phyloP scores from a whole-genome alignment of 768 basidiomycete species.

The Hygrophoropsis aurantiaca region DNA sequence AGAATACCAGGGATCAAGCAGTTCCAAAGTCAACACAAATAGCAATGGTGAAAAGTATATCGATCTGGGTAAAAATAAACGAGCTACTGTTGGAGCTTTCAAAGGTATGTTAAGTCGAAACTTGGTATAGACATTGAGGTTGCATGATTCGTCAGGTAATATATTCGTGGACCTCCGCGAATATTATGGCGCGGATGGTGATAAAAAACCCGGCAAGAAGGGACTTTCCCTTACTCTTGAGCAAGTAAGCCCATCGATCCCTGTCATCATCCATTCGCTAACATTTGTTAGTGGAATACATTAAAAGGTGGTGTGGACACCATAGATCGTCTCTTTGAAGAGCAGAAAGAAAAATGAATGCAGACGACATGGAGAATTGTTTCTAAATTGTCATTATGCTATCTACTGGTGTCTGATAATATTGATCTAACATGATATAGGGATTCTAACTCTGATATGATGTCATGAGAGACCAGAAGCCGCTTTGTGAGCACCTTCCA shows the following conservation, averaged over 20 bases:
- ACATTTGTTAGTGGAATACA: constrained; percentile 49
- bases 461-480: constrained; percentile 60
- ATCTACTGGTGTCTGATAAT: constrained; percentile 13
- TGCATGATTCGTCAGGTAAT: constrained; percentile 43
- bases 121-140: constrained; percentile 4
- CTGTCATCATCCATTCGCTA: neutral
- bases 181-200: constrained; percentile 54
- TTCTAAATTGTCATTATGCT: constrained; percentile 11
- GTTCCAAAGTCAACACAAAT: constrained; percentile 13
- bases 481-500: constrained; percentile 67
- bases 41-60: constrained; percentile 46
- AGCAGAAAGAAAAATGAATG: constrained; percentile 19
- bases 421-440: constrained; percentile 4
- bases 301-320: constrained; percentile 42
- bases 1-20: too few species aligned
- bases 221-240: constrained; percentile 68
- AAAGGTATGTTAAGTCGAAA: constrained; percentile 38
- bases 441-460: neutral
- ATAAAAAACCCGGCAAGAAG: constrained; percentile 78
- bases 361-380: neutral
- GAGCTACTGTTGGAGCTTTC: constrained; percentile 54
- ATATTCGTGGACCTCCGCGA: constrained; percentile 72
- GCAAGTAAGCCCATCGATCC: constrained; percentile 45
- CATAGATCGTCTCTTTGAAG: constrained; percentile 55
- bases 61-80: constrained; percentile 71